Conservation (phyloP, 2,329 filamentous ascomycete genomes). For the Cephalotrichum gorgonifer region DNA sequence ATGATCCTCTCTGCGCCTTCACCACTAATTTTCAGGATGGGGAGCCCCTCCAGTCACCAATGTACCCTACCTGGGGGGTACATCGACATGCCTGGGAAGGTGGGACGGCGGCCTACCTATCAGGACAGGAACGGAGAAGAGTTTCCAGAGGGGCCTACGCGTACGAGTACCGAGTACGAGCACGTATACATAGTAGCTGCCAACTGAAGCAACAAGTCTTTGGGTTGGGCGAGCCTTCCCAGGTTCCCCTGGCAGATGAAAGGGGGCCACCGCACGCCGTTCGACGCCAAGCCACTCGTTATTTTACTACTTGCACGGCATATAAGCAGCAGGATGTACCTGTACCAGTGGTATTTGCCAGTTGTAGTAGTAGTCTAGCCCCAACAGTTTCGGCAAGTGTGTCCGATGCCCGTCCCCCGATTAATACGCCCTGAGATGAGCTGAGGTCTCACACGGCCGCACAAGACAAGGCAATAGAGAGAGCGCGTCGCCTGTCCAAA, state of each 20-base stretch:
- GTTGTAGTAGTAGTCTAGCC: too few species aligned
- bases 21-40: slow-evolving; percentile 3
- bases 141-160: too few species aligned
- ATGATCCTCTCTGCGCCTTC: slow-evolving; percentile 1
- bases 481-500: neutral
- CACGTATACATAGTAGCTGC: too few species aligned
- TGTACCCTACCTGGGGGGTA: neutral
- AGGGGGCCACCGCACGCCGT: neutral
- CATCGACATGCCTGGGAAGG: too few species aligned
- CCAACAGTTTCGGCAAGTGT: neutral
- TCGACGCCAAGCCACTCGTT: neutral
- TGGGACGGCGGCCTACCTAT: too few species aligned
- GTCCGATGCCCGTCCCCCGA: neutral
- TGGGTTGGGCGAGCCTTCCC: too few species aligned
- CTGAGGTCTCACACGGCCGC: neutral
- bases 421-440: neutral
- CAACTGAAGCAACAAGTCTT: too few species aligned
- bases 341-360: too few species aligned
- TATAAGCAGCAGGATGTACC: too few species aligned
- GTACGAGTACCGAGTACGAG: too few species aligned
- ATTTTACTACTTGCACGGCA: too few species aligned
- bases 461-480: neutral
- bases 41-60: neutral
- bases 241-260: neutral
- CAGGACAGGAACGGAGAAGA: neutral